Evolutionary conservation across 352 stramenopile species (phyloP), one percentile per base, ranked within the genome.

Genomic region (Phytophthora citricola): DNA sequence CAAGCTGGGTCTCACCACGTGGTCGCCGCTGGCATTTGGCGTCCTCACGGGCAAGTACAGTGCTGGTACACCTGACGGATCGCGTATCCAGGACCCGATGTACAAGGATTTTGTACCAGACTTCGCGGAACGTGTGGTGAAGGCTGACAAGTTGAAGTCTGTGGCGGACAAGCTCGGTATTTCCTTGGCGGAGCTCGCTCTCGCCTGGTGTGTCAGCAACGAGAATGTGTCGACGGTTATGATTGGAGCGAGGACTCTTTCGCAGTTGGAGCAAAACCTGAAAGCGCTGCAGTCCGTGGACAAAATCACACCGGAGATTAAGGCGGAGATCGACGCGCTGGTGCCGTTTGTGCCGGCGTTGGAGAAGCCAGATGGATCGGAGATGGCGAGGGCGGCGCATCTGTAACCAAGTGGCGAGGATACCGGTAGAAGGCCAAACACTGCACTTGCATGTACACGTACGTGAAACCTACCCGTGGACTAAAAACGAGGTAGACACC

Each of bases 191-290:
- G 75, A 78, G 29, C 66, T 91, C 29, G 78, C 83, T 1, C 58
- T 91, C 31, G 83, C 78, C 31, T 92, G 81, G 83, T 83, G 73
- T 26, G 38, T 76, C 4, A 69, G 66, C 6, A 91, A 91, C 41
- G 31, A 57, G 0, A 79, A 90, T 26, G 80, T 90, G 10, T 81
- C 72, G 5, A 85, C 73, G 4, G 78, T 90, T 24, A 43, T 92
- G 5, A 54, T 87, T 34, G 84, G 79, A n/a, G 79, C 82, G 15
- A 85, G 43, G 24, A 84, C 52, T 0, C 17, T 69, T 6, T 4
- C 50, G 2, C 82, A 91, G 46, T 62, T 91, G 4, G 66, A 89
- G 24, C 72, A 86, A 36, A 93, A 92, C 69, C 50, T 92, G 39
- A 51, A 79, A 41, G 71, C 75, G 31, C 47, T 90, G 29, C 22